Conservation (phyloP, 441 rosid species). For the Euphorbia schlechtendalii region DNA sequence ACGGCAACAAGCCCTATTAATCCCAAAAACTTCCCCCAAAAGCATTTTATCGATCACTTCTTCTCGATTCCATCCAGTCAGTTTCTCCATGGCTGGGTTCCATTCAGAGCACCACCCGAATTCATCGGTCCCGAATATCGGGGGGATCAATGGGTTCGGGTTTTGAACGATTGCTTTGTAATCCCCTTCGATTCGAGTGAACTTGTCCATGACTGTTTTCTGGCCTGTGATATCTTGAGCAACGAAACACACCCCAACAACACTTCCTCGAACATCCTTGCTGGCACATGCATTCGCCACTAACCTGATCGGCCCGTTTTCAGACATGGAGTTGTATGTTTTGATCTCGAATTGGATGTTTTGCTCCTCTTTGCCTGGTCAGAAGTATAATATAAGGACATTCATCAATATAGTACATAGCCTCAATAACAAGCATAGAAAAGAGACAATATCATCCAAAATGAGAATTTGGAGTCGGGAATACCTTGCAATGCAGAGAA, state of each 20-base stretch:
- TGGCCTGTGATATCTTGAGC: conserved; percentile 92
- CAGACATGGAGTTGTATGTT: conserved; percentile 50
- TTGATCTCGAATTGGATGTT: conserved; percentile 76
- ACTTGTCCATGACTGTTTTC: conserved; percentile 91
- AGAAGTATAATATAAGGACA: conserved; percentile 16
- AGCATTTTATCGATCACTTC: conserved; percentile 83
- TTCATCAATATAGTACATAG: background rate
- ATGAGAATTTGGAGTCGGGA: conserved; percentile 15
- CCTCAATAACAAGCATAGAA: background rate
- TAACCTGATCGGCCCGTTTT: conserved; percentile 69
- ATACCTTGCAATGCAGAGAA: conserved; percentile 76
- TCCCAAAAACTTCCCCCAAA: conserved; percentile 84
- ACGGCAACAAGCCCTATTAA: conserved; percentile 60
- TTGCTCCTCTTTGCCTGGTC: conserved; percentile 78
- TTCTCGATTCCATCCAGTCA: conserved; percentile 82
- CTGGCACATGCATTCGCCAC: conserved; percentile 88
- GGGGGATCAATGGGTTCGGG: conserved; percentile 88
- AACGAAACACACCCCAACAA: conserved; percentile 90
- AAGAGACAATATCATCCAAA: background rate
- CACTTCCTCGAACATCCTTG: conserved; percentile 70
- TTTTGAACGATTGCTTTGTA: conserved; percentile 88
- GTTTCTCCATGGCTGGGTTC: conserved; percentile 77
- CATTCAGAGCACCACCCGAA: conserved; percentile 98
- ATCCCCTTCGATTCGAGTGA: conserved; percentile 91
- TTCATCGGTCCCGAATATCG: conserved; percentile 82